These are phyloP conservation scores for Alnus rubra DNA, from an alignment of 306 rosid genomes.

Conservation along the genomic window DNA sequence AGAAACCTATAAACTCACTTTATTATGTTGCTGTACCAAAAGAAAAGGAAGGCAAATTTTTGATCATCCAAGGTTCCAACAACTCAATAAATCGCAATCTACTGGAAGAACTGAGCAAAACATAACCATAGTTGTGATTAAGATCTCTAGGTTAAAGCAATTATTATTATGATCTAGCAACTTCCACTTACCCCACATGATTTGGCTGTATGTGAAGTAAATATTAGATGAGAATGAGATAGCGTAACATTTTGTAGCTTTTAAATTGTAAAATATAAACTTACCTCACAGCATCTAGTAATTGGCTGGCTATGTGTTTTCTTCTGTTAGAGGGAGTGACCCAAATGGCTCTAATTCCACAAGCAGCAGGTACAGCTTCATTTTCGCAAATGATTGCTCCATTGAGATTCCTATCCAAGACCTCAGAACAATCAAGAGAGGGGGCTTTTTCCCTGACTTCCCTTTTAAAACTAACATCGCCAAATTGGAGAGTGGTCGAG, in stretches of 20 bases:
- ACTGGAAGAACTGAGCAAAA: neutral
- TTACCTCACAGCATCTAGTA: conserved; percentile 82
- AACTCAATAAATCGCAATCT: neutral
- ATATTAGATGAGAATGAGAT: neutral
- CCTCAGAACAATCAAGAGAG: conserved; percentile 31
- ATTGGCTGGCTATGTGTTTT: conserved; percentile 63
- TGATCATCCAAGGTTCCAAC: neutral
- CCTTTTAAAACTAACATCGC: conserved; percentile 65
- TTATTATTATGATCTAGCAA: neutral
- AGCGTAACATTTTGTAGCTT: neutral
- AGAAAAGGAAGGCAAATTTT: neutral
- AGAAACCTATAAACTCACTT: neutral
- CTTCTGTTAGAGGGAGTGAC: conserved; percentile 78
- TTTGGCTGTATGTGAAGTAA: neutral
- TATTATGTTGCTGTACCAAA: neutral
- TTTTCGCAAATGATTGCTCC: conserved; percentile 62
- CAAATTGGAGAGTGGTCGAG: conserved; percentile 57
- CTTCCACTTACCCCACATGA: neutral
- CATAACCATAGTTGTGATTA: neutral
- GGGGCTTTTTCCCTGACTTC: conserved; percentile 48
- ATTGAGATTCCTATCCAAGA: conserved; percentile 29
- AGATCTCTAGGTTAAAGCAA: neutral
- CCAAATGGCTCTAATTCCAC: conserved; percentile 90
- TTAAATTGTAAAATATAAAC: neutral
- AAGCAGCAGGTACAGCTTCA: conserved; percentile 56